A percentile compares a stretch with the other conserved stretches of the same genome.
Evolutionary conservation across 805 yeast species (phyloP).

Genomic region (Priceomyces melissophilus): DNA sequence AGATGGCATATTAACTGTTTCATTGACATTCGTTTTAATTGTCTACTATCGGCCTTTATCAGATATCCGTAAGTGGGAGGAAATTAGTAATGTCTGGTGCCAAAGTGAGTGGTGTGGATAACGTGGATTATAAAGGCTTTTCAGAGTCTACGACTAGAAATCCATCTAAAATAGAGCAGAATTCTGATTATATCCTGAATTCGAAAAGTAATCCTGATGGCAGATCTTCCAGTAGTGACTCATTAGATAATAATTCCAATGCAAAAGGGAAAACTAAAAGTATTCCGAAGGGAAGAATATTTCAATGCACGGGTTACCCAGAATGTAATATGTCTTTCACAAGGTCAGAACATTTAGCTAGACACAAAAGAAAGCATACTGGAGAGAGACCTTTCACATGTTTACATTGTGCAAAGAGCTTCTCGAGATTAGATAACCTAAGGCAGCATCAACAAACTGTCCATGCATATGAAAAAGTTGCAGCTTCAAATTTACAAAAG

Average conservation of each 20-base stretch:
- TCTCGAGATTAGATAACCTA: slow-evolving; percentile 81
- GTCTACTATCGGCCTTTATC: too few relatives aligned
- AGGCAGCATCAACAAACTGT: slow-evolving; percentile 87
- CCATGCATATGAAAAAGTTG: slow-evolving; percentile 39
- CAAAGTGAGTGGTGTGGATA: too few relatives aligned
- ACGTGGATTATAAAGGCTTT: too few relatives aligned
- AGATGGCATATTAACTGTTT: too few relatives aligned
- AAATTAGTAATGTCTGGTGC: too few relatives aligned
- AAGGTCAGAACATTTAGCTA: slow-evolving; percentile 85
- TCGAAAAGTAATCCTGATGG: too few relatives aligned
- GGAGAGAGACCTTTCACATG: slow-evolving; percentile 94
- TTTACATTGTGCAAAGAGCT: slow-evolving; percentile 72
- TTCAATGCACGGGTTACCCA: slow-evolving; percentile 82
- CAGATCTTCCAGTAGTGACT: background rate
- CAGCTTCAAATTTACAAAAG: background rate
- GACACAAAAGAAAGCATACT: slow-evolving; percentile 90
- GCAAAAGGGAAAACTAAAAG: slow-evolving; percentile 17
- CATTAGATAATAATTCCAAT: background rate
- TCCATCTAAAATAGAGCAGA: too few relatives aligned
- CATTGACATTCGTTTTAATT: too few relatives aligned
- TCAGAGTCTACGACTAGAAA: too few relatives aligned
- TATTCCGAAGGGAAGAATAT: slow-evolving; percentile 56
- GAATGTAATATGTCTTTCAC: slow-evolving; percentile 88
- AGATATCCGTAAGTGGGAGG: too few relatives aligned
- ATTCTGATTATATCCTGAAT: too few relatives aligned